These are phyloP conservation scores for Amniculicola lignicola DNA, from an alignment of 495 filamentous ascomycete genomes.

Conservation along the genomic window DNA sequence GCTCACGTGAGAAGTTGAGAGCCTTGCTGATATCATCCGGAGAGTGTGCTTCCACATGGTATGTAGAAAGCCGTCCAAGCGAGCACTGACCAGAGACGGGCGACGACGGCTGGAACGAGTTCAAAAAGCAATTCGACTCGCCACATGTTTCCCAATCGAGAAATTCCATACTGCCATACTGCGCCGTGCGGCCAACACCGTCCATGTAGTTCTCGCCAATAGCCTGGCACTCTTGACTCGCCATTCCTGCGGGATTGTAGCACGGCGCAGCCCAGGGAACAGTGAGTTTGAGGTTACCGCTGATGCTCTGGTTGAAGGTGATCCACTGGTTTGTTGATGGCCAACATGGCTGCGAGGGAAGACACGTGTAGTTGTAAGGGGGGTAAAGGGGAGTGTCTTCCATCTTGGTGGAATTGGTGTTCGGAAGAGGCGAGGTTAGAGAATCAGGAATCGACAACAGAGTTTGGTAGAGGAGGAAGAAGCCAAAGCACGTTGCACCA, in stretches of 20 bases:
- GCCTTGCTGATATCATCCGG: constrained; percentile 23
- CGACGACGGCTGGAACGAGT: constrained; percentile 15
- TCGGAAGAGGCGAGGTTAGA: not conserved
- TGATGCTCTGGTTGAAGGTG: constrained; percentile 30
- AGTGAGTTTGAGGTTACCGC: constrained; percentile 27
- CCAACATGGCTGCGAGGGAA: constrained; percentile 28
- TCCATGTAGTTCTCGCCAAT: constrained; percentile 20
- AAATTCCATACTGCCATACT: constrained; percentile 32
- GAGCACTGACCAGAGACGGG: constrained; percentile 21
- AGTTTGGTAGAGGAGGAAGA: not conserved
- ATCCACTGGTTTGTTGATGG: constrained; percentile 20
- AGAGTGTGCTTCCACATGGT: constrained; percentile 27
- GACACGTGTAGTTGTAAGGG: constrained; percentile 16
- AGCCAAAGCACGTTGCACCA: no score
- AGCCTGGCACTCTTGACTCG: constrained; percentile 7
- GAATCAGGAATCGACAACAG: not conserved
- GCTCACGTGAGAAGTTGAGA: constrained; percentile 23
- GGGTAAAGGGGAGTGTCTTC: not conserved
- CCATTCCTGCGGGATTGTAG: constrained; percentile 10
- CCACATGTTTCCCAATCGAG: constrained; percentile 32
- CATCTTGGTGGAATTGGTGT: not conserved
- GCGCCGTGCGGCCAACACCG: constrained; percentile 9
- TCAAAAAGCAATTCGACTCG: constrained; percentile 15
- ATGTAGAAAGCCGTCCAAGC: constrained; percentile 28
- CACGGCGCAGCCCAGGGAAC: constrained; percentile 28